Evolutionary conservation across 306 rosid genomes (phyloP), one percentile per base, ranked within the genome.

Genomic region (Biancaea sappan): DNA sequence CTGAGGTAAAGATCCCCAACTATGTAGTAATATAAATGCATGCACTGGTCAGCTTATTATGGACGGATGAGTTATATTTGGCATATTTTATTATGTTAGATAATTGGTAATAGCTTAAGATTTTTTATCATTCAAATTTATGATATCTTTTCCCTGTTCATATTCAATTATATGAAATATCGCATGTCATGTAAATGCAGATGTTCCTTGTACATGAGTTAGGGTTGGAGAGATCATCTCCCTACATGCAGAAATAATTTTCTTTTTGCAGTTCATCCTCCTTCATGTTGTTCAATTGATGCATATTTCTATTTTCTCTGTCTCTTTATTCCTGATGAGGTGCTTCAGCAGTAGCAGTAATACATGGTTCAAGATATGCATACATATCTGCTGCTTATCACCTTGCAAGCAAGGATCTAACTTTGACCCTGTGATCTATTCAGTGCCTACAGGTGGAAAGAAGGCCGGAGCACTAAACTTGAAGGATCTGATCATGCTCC

Each of bases 401-500:
- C 40, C 64, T 47, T 69, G 26, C 56, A 53, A 58, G 52, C 63
- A 57, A 54, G 38, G 60, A 61, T 62, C 16, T 73, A 72, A 69
- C 69, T 64, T 76, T 73, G 62, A 31, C 54, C 50, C 71, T 66
- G 56, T 59, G 69, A 46, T 76, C 37, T 40, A 46, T 69, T 26
- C 82, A 84, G 88, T 69, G 63, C 69, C 37, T 77, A 35, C 79
- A 83, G 93, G 77, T 90, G 97, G 97, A 94, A 94, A 79, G 97
- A 79, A 80, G 93, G 92, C 50, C 90, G 71, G 60, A 85, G 85
- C 71, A 25, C 80, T 73, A 94, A 90, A 76, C 68, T 62, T 62
- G 96, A 94, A 88, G 97, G 97, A 62, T 94, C 98, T 37, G 97
- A 94, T 82, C 98, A 94, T 83, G 98, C 98, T 76, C 97, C 98